phyloP scores from a whole-genome alignment of 2,329 filamentous ascomycete species.

The Aphanocladium album region DNA sequence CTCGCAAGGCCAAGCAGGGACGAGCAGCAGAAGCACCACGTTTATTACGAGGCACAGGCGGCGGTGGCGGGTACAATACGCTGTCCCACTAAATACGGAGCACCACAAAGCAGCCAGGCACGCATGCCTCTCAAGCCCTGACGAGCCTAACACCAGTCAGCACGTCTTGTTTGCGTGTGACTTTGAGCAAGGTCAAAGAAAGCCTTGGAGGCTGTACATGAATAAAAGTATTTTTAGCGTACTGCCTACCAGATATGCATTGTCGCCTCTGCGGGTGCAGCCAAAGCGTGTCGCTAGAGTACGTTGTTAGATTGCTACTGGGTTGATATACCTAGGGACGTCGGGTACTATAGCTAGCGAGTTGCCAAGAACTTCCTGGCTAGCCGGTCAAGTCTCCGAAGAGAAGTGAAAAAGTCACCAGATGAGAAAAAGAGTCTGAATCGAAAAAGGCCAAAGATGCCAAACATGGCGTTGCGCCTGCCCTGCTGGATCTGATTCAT shows the following conservation, averaged over 20 bases:
- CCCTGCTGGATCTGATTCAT: background rate
- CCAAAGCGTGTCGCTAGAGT: background rate
- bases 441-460: background rate
- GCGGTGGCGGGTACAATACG: background rate
- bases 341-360: background rate
- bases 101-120: background rate
- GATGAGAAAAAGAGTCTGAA: background rate
- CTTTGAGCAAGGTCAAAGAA: background rate
- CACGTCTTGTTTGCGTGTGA: background rate
- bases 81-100: constrained; percentile 9
- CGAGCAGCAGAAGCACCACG: background rate
- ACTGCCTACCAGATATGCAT: background rate
- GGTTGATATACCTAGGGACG: background rate
- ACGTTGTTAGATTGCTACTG: background rate
- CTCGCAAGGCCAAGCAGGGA: background rate
- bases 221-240: background rate
- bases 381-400: background rate
- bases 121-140: background rate
- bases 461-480: background rate
- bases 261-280: background rate
- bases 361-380: background rate
- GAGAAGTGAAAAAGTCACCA: background rate
- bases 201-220: background rate
- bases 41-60: background rate
- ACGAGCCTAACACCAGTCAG: background rate